Base-by-base conservation (phyloP, 805 yeast species). In the Maudiozyma turicensis region DNA sequence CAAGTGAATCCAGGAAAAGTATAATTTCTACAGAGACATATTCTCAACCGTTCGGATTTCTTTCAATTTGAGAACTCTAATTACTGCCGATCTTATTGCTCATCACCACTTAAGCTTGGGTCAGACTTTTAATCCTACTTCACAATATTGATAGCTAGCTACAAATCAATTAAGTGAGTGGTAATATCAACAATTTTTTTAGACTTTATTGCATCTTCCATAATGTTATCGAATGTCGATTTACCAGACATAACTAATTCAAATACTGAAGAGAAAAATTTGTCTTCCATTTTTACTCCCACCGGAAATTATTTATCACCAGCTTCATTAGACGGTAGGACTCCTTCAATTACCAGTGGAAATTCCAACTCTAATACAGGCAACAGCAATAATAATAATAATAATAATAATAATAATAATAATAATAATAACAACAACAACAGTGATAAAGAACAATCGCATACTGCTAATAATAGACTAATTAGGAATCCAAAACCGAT, bases 301-400 rank as follows among this genome's bases (percentile, higher is more conserved):
- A 47, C 50, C 20, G 53, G 48, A 15, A 54, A 48, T 44, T 55
- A 50, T 45, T 31, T 58, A 15, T 56, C 62, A 30, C 60, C 60
- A 14, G 52, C 55, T 10, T 58, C 62, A 6, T 46, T 56, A 46
- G 57, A 50, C 28, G 53, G 53, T 46, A 50, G 49, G 28, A 48
- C 58, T 6, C 38, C 38, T 6, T 53, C 57, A 8, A 52, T 54
- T 40, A 40, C 52, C 8, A 48, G 46, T 29, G 48, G 46, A 33
- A 45, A 39, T 30, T 47, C 42, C 26, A 50, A 1, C 14, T 35
- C 38, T n/a, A n/a, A 14, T 35, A 35, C n/a, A 9, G 38, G 38
- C 6, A 42, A 41, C 33, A 37, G 13, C 14, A 30, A 9, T 35
- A 34, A n/a, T 33, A 32, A 20, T 14, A 40, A 29, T 15, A 28